A percentile compares a stretch with the other conserved stretches of the same genome.
phyloP scores from a whole-genome alignment of 225 moss, liverwort and hornwort genomes.

The Rhytidiadelphus loreus region DNA sequence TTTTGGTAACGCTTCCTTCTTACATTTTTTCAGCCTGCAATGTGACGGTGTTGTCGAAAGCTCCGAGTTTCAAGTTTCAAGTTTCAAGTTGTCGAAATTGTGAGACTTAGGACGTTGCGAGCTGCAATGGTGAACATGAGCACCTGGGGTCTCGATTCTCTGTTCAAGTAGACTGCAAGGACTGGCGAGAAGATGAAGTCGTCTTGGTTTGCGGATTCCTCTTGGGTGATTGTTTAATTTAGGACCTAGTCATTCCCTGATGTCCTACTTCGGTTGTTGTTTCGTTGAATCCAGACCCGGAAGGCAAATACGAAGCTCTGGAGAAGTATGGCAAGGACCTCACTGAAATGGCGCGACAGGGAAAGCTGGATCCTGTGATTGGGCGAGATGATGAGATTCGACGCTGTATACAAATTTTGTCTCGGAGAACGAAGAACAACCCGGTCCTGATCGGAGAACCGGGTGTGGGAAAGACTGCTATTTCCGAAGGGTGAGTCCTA shows the following conservation, averaged over 20 bases:
- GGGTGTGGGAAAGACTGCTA: slow-evolving; percentile 98
- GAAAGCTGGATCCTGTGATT: slow-evolving; percentile 92
- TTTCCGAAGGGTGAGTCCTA: slow-evolving; percentile 82
- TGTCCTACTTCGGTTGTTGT: neutral
- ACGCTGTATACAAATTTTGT: slow-evolving; percentile 87
- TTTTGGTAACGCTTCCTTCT: neutral
- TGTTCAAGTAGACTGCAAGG: neutral
- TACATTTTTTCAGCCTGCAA: neutral
- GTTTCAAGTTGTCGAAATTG: neutral
- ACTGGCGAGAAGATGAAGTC: neutral
- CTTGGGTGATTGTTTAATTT: neutral
- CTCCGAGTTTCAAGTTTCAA: neutral
- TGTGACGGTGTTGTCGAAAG: neutral
- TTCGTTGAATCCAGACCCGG: slow-evolving; percentile 45
- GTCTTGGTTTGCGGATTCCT: neutral
- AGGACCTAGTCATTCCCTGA: neutral
- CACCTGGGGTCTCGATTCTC: neutral
- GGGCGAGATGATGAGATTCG: slow-evolving; percentile 98
- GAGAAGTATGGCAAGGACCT: slow-evolving; percentile 95
- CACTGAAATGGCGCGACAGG: slow-evolving; percentile 97
- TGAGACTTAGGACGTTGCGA: neutral
- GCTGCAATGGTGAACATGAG: neutral
- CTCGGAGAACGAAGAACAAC: slow-evolving; percentile 93
- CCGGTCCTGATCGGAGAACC: slow-evolving; percentile 97
- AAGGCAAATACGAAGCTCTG: slow-evolving; percentile 89